Evolutionary conservation across 1,139 yeast genomes (phyloP).

Genomic region (Starmera stellimalicola): DNA sequence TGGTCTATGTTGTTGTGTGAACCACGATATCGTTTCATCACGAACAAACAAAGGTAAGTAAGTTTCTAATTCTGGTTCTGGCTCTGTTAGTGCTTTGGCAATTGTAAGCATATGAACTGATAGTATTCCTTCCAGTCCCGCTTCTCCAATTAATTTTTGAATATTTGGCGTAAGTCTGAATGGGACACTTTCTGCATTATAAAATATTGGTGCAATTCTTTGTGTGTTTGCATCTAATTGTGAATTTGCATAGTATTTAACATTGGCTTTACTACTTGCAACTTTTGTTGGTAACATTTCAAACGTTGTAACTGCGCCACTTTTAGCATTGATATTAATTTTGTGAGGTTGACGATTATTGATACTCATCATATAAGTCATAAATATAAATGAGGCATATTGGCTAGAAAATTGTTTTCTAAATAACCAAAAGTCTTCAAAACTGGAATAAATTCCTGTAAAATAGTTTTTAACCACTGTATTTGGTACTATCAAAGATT

Average conservation of each 20-base stretch:
- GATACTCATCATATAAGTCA: conserved; percentile 92
- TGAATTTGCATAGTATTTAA: conserved; percentile 41
- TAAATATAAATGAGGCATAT: conserved; percentile 90
- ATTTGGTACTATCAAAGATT: conserved; percentile 77
- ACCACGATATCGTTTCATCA: conserved; percentile 93
- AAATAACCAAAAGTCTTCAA: conserved; percentile 96
- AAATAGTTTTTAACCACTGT: conserved; percentile 69
- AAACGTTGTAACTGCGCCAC: conserved; percentile 89
- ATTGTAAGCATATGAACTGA: conserved; percentile 79
- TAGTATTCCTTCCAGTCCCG: conserved; percentile 83
- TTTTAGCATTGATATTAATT: conserved; percentile 69
- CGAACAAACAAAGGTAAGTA: conserved; percentile 86
- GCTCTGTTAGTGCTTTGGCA: conserved; percentile 83
- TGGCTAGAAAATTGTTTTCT: conserved; percentile 91
- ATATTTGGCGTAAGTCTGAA: conserved; percentile 94
- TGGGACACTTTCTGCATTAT: conserved; percentile 92
- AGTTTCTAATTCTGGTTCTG: conserved; percentile 83
- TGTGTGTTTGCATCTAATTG: conserved; percentile 49
- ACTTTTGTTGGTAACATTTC: conserved; percentile 90
- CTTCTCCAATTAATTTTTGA: conserved; percentile 88
- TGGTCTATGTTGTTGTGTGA: conserved; percentile 64
- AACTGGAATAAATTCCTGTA: conserved; percentile 56
- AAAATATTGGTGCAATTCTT: conserved; percentile 78
- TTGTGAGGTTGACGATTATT: conserved; percentile 92
- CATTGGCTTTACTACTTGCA: conserved; percentile 38